These are phyloP conservation scores for Chalciporus piperatus DNA, from an alignment of 768 basidiomycete species.

Conservation along the genomic window DNA sequence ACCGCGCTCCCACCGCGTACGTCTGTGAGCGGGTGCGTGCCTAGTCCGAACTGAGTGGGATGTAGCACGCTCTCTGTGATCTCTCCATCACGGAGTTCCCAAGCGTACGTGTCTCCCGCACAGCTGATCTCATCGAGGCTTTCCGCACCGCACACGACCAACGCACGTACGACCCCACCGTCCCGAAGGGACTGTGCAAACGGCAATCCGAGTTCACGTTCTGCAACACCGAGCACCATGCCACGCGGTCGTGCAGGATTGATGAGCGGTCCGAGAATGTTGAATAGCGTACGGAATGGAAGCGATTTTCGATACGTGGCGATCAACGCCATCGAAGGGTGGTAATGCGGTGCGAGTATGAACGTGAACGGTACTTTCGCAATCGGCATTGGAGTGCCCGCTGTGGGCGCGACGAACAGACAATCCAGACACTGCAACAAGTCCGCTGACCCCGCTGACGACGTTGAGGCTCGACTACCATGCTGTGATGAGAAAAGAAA, in stretches of 20 bases:
- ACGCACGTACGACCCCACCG: conserved; percentile 74
- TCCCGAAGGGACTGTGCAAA: conserved; percentile 76
- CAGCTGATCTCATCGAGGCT: conserved; percentile 94
- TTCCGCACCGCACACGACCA: conserved; percentile 93
- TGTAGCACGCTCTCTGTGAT: conserved; percentile 63
- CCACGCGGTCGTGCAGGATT: conserved; percentile 85
- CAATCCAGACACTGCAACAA: conserved; percentile 83
- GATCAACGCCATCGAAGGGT: conserved; percentile 78
- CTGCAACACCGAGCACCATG: conserved; percentile 91
- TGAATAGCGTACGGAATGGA: conserved; percentile 96
- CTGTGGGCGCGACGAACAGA: conserved; percentile 61
- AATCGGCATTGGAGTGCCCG: conserved; percentile 43
- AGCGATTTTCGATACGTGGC: conserved; percentile 82
- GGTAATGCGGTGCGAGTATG: conserved; percentile 92
- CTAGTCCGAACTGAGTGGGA: conserved; percentile 77
- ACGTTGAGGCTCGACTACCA: conserved; percentile 87
- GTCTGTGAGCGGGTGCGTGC: conserved; percentile 59
- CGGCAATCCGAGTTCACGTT: conserved; percentile 71
- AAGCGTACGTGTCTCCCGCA: conserved; percentile 82
- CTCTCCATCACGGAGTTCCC: conserved; percentile 72
- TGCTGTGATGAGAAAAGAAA: conserved; percentile 53
- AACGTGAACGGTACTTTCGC: conserved; percentile 80
- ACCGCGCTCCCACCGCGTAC: conserved; percentile 73
- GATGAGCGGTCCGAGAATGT: conserved; percentile 89
- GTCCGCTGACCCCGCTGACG: conserved; percentile 92